Conservation (phyloP, 495 filamentous ascomycete species). For the Durotheca rogersii region DNA sequence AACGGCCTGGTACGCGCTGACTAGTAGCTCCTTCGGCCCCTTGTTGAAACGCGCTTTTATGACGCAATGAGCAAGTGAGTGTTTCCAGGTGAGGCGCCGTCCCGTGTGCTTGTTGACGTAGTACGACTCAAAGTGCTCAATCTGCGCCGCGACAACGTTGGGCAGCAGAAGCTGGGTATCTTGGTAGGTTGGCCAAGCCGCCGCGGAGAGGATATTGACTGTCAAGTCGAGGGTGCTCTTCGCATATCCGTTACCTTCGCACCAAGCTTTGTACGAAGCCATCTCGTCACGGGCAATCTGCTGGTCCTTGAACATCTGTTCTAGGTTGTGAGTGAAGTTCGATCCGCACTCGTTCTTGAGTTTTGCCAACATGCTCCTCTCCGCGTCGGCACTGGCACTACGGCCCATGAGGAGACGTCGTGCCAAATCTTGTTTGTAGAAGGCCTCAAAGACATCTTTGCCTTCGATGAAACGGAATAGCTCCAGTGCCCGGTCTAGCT, state of each 20-base stretch:
- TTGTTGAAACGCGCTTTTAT: constrained; percentile 74
- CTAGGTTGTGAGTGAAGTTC: constrained; percentile 91
- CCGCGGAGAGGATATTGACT: constrained; percentile 80
- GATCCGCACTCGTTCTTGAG: constrained; percentile 92
- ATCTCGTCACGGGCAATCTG: constrained; percentile 87
- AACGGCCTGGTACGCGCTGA: constrained; percentile 87
- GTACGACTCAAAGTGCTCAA: constrained; percentile 72
- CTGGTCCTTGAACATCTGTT: constrained; percentile 99
- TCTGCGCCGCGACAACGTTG: constrained; percentile 62
- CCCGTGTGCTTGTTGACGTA: constrained; percentile 87
- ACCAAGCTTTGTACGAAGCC: constrained; percentile 63
- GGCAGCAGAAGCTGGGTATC: constrained; percentile 78
- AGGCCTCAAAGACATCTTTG: constrained; percentile 96
- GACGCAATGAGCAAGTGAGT: constrained; percentile 83
- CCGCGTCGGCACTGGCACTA: constrained; percentile 90
- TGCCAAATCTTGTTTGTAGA: constrained; percentile 97
- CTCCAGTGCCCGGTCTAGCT: constrained; percentile 87
- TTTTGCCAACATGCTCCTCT: constrained; percentile 89
- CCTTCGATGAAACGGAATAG: constrained; percentile 96
- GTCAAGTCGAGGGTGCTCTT: constrained; percentile 69
- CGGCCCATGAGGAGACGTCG: constrained; percentile 83
- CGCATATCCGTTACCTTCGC: constrained; percentile 46
- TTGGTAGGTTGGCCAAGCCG: constrained; percentile 91
- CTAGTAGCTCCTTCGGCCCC: constrained; percentile 79
- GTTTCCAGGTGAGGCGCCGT: constrained; percentile 86